These are phyloP conservation scores for Diaporthe citri DNA, from an alignment of 2,329 filamentous ascomycete genomes.

Conservation along the genomic window DNA sequence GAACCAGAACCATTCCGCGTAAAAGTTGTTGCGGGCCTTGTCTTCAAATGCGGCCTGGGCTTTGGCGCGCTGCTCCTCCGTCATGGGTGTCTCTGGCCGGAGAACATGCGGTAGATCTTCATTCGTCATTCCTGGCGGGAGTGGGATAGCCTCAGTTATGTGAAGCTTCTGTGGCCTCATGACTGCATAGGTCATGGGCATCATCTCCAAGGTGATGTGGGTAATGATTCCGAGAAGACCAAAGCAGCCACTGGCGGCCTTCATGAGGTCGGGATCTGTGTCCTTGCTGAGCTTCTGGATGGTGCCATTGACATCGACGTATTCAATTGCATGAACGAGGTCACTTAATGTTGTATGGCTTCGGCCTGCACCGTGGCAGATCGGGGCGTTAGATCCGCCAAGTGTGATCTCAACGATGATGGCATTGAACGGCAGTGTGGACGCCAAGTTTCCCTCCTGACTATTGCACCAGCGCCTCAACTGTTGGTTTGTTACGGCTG, in stretches of 20 bases:
- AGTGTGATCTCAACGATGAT: constrained; percentile 63
- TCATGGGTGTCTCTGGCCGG: constrained; percentile 46
- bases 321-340: constrained; percentile 60
- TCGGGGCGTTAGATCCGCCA: constrained; percentile 58
- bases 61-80: constrained; percentile 48
- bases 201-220: constrained; percentile 61
- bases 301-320: constrained; percentile 59
- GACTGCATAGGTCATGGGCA: constrained; percentile 61
- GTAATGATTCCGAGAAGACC: constrained; percentile 62
- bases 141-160: constrained; percentile 58
- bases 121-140: constrained; percentile 48
- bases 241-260: constrained; percentile 59
- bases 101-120: constrained; percentile 55
- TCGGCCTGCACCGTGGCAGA: constrained; percentile 61
- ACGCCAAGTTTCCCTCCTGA: constrained; percentile 52
- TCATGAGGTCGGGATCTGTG: constrained; percentile 53
- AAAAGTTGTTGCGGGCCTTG: constrained; percentile 56
- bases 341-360: constrained; percentile 59
- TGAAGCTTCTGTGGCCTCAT: constrained; percentile 58
- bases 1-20: constrained; percentile 65
- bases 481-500: constrained; percentile 59
- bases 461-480: constrained; percentile 56
- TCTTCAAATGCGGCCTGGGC: constrained; percentile 54
- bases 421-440: constrained; percentile 59
- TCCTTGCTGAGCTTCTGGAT: constrained; percentile 50